A percentile compares a stretch with the other conserved stretches of the same genome.
phyloP scores from a whole-genome alignment of 495 filamentous ascomycete species.

The Elasticomyces elasticus region DNA sequence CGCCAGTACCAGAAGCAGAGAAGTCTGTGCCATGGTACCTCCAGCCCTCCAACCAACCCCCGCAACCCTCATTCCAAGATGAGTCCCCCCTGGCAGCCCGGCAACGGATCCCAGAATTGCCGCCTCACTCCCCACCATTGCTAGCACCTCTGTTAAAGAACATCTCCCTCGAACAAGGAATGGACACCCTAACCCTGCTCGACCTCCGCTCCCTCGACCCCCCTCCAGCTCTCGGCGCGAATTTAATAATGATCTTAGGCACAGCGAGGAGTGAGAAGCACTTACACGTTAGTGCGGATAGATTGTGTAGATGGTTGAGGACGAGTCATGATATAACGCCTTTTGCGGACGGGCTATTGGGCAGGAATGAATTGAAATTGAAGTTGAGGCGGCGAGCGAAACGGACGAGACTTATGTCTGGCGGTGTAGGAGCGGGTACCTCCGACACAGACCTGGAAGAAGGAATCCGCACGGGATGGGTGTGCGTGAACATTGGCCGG shows the following conservation, averaged over 20 bases:
- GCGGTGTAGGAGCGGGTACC: constrained; percentile 41
- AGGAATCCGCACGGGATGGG: constrained; percentile 84
- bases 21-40: constrained; percentile 68
- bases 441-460: constrained; percentile 50
- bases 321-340: constrained; percentile 55
- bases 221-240: constrained; percentile 73
- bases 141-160: constrained; percentile 66
- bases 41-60: constrained; percentile 47
- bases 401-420: constrained; percentile 62
- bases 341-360: constrained; percentile 77
- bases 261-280: constrained; percentile 89
- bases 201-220: constrained; percentile 80
- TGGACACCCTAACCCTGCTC: constrained; percentile 65
- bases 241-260: constrained; percentile 87
- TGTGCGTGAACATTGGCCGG: constrained; percentile 79
- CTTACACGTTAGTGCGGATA: constrained; percentile 82
- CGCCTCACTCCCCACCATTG: constrained; percentile 60
- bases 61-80: constrained; percentile 32
- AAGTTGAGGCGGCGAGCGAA: constrained; percentile 72
- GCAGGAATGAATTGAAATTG: constrained; percentile 81
- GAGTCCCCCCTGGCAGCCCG: constrained; percentile 46
- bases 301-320: constrained; percentile 77
- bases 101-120: constrained; percentile 65
- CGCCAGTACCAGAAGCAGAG: not conserved
- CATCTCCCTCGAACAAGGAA: constrained; percentile 66